A percentile compares a stretch with the other conserved stretches of the same genome.
phyloP scores from a whole-genome alignment of 2,329 filamentous ascomycete genomes.

The Exophiala dermatitidis region DNA sequence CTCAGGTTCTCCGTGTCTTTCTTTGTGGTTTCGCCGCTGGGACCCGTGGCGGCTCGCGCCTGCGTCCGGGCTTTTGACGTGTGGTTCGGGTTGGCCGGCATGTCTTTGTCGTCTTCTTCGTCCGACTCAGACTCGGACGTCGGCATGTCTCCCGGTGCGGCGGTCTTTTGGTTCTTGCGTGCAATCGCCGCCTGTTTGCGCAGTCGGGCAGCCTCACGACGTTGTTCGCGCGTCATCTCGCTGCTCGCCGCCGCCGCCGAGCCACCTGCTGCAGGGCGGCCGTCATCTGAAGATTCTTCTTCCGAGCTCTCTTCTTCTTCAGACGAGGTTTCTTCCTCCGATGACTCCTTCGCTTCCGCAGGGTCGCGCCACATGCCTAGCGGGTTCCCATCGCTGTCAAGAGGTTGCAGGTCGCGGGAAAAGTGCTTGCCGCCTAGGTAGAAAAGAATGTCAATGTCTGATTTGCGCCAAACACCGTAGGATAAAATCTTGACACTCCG shows the following conservation, averaged over 20 bases:
- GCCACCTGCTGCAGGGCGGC: constrained; percentile 39
- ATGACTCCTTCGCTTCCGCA: constrained; percentile 33
- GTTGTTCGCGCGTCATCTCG: constrained; percentile 71
- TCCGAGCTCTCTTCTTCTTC: constrained; percentile 45
- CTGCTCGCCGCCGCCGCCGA: constrained; percentile 36
- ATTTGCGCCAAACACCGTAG: background rate
- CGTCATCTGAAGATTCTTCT: constrained; percentile 42
- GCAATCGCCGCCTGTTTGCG: constrained; percentile 85
- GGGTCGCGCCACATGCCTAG: constrained; percentile 70
- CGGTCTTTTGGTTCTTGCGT: constrained; percentile 60
- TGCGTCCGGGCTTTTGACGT: constrained; percentile 60
- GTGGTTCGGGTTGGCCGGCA: constrained; percentile 85
- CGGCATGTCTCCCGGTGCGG: constrained; percentile 80
- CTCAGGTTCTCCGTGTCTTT: constrained; percentile 54
- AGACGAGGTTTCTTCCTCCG: constrained; percentile 33
- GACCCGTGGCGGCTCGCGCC: constrained; percentile 37
- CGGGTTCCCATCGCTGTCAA: constrained; percentile 83
- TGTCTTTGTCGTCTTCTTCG: constrained; percentile 34
- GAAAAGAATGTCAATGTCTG: constrained; percentile 8
- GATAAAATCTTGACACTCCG: too few relatives aligned
- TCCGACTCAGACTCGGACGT: constrained; percentile 40
- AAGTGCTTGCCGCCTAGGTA: constrained; percentile 82
- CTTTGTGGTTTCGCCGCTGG: constrained; percentile 46
- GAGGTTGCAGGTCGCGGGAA: constrained; percentile 79
- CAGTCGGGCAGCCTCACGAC: constrained; percentile 78